These are phyloP conservation scores for Mentha longifolia DNA, from an alignment of 257 asterid genomes.

Conservation along the genomic window DNA sequence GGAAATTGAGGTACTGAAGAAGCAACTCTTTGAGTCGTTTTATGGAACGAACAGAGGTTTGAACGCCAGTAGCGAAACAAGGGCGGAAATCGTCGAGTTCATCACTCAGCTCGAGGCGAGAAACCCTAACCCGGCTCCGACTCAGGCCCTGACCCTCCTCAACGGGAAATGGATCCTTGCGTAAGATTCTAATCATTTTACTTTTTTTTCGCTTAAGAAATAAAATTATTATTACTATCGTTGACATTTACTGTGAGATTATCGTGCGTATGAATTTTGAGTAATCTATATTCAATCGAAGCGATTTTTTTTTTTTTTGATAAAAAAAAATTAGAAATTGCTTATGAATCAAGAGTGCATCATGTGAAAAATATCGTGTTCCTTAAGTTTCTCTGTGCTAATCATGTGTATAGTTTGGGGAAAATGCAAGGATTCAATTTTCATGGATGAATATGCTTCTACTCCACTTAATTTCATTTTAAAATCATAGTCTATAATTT, in stretches of 20 bases:
- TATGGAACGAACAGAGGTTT: conserved; percentile 74
- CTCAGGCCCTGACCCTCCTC: conserved; percentile 70
- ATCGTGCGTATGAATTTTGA: background rate
- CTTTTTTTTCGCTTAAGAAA: background rate
- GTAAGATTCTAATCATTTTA: conserved; percentile 41
- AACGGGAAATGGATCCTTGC: conserved; percentile 91
- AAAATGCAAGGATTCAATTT: background rate
- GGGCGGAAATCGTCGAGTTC: conserved; percentile 82
- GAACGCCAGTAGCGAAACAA: conserved; percentile 72
- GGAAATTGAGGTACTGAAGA: conserved; percentile 63
- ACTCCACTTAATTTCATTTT: background rate
- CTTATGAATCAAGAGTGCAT: background rate
- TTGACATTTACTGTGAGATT: background rate
- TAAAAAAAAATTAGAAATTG: too few species aligned
- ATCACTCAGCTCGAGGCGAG: conserved; percentile 68
- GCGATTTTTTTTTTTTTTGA: background rate
- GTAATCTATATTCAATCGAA: background rate
- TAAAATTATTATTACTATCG: background rate
- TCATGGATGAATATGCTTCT: background rate
- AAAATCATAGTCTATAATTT: too few species aligned
- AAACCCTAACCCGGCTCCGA: conserved; percentile 82
- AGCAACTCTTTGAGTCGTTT: conserved; percentile 59
- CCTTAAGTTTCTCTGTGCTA: background rate
- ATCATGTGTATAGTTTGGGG: background rate
- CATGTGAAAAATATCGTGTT: background rate